These are phyloP conservation scores for Neoboletus brunneissimus DNA, from an alignment of 768 basidiomycete species.

Conservation along the genomic window DNA sequence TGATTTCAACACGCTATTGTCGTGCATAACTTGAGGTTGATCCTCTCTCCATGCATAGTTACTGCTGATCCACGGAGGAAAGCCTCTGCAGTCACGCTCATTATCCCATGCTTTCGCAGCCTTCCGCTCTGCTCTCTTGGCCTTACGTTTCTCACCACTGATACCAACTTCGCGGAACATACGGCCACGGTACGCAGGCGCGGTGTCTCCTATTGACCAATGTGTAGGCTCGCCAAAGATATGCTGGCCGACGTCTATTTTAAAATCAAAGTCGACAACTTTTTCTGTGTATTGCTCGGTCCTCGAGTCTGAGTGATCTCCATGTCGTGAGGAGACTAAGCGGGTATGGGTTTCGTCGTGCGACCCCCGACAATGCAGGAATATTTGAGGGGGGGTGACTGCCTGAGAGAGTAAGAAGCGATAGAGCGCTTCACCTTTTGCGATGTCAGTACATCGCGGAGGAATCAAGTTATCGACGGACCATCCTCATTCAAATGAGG, in stretches of 20 bases:
- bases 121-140: constrained; percentile 43
- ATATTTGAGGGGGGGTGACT: constrained; percentile 40
- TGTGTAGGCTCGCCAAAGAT: constrained; percentile 43
- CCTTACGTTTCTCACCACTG: constrained; percentile 36
- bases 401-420: constrained; percentile 67
- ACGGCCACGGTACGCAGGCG: constrained; percentile 62
- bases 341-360: constrained; percentile 55
- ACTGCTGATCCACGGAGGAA: constrained; percentile 48
- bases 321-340: constrained; percentile 37
- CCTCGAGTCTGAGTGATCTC: constrained; percentile 34
- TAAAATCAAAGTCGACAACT: constrained; percentile 69
- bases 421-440: constrained; percentile 65
- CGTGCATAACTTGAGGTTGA: constrained; percentile 26
- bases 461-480: constrained; percentile 16
- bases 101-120: constrained; percentile 43
- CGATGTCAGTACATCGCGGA: neutral
- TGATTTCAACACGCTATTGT: constrained; percentile 40
- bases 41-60: constrained; percentile 33
- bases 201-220: constrained; percentile 61
- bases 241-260: constrained; percentile 49
- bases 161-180: constrained; percentile 58
- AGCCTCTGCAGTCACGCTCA: constrained; percentile 46
- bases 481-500: constrained; percentile 65
- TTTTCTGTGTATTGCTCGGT: constrained; percentile 57
- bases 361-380: constrained; percentile 50